Conservation (phyloP, 2,329 filamentous ascomycete species). For the Exserohilum rostratum region DNA sequence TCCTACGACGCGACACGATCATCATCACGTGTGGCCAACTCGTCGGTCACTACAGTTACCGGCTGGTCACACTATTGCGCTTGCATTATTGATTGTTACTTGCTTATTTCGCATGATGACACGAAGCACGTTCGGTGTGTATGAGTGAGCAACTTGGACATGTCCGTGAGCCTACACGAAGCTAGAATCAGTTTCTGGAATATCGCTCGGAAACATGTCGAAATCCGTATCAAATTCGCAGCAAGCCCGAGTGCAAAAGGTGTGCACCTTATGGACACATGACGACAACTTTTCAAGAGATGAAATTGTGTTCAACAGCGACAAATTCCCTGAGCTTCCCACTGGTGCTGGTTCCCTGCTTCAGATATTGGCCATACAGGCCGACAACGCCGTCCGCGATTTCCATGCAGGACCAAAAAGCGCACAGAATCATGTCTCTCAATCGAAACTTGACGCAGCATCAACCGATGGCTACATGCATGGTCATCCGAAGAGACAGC, state of each 20-base stretch:
- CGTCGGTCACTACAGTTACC: neutral
- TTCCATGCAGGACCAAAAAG: conserved; percentile 50
- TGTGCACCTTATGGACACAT: conserved; percentile 62
- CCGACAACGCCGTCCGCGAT: conserved; percentile 55
- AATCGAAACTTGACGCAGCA: conserved; percentile 33
- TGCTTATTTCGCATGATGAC: neutral
- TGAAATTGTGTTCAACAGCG: conserved; percentile 79
- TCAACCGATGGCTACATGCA: conserved; percentile 23
- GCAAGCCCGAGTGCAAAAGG: conserved; percentile 44
- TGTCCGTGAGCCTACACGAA: conserved; percentile 4
- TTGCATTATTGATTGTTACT: neutral
- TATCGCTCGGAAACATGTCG: conserved; percentile 30
- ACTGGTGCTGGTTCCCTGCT: conserved; percentile 72
- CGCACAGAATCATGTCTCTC: conserved; percentile 31
- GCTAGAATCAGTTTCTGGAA: conserved; percentile 4
- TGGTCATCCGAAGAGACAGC: conserved; percentile 27
- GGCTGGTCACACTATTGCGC: neutral
- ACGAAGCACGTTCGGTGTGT: conserved; percentile 1
- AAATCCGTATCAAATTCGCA: conserved; percentile 34
- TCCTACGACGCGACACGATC: conserved; percentile 3
- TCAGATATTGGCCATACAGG: conserved; percentile 69
- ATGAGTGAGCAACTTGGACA: conserved; percentile 6
- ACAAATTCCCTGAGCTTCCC: conserved; percentile 68
- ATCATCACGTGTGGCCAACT: neutral
- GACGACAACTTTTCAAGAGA: conserved; percentile 79